Evolutionary conservation across 768 basidiomycete genomes (phyloP), one percentile per base, ranked within the genome.

Genomic region (Calocera viscosa): DNA sequence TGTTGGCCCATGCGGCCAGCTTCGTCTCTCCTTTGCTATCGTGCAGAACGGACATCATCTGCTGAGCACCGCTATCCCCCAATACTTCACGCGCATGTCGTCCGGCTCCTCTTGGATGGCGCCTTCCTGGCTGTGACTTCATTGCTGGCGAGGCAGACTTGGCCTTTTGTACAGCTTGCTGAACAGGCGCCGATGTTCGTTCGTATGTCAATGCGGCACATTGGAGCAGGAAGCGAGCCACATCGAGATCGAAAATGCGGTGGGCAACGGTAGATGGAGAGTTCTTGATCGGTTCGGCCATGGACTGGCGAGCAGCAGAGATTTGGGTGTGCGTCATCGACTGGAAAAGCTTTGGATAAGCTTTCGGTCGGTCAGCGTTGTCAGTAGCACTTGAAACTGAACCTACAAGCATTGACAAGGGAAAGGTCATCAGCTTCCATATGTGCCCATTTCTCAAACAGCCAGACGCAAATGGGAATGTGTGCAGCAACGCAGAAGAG

Each of bases 191-290:
- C 1, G 69, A 69, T 0, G 71, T 71, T 14, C 70, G 70, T 49
- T 71, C 70, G 41, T 72, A 72, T 69, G 70, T 72, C 19, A 72
- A 60, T 1, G 71, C 70, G 10, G 71, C 67, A 35, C 71, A 72
- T 65, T 72, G 71, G 30, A 72, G 63, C 30, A 69, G 68, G 65
- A 30, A 47, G 38, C n/a, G 28, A 3, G 7, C 43, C 41, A 68
- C 69, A 65, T 72, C 71, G 1, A 72, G 66, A 63, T 72, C 69
- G 49, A 72, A 72, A 30, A 68, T 24, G 11, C 71, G 70, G 47
- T 64, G 69, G 3, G 65, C 63, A 28, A 66, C 65, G 2, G 66
- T 69, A 39, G 69, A 66, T 7, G 67, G 43, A 32, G 60, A 65
- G 24, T 69, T 63, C 22, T 64, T 41, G 1, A 72, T 64, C 0